Evolutionary conservation across 495 filamentous ascomycete genomes (phyloP), one percentile per base, ranked within the genome.

Genomic region (Penicillium soppii): DNA sequence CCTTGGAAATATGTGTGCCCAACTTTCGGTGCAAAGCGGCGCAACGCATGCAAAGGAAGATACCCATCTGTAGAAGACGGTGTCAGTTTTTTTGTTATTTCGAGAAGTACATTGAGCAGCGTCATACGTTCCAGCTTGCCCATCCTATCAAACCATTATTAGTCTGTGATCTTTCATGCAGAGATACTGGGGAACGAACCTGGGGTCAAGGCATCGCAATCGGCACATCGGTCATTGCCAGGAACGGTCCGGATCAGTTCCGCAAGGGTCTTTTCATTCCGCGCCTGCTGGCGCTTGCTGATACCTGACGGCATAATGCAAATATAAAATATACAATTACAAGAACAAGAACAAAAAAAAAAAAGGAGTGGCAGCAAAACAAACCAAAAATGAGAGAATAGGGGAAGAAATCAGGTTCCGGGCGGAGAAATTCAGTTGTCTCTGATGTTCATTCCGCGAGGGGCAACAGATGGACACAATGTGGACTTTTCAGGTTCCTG

Each of bases 31-130:
- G 94, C 66, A 97, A 76, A 23, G 90, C 81, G 49, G 92, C 94
- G 80, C 94, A 98, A 65, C 95, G 90, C 87, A 97, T 92, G 74
- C 94, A 98, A 5, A 98, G 80, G 72, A 98, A 98, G 43, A 97
- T 83, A 26, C 94, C 94, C 70, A 98, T 78, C 91, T 96, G 63
- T 57, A 53, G 46, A 52, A 44, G 50, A 43, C 27, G 41, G 47
- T 13, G 54, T 73, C 54, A 70, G 67, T 56, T 41, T 41, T 23
- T 26, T 27, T 19, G 52, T 26, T 47, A 27, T 8, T 44, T 40
- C 26, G 39, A 19, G 15, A 37, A n/a, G 38, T 32, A 29, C 37
- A 25, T 15, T 16, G 20, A 22, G 21, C 8, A 15, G 16, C 29
- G 54, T 82, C 90, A 69, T 85, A 96, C 91, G 69, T 88, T 97